Conservation (phyloP, 352 stramenopile species). For the Pythium rishiriense region DNA sequence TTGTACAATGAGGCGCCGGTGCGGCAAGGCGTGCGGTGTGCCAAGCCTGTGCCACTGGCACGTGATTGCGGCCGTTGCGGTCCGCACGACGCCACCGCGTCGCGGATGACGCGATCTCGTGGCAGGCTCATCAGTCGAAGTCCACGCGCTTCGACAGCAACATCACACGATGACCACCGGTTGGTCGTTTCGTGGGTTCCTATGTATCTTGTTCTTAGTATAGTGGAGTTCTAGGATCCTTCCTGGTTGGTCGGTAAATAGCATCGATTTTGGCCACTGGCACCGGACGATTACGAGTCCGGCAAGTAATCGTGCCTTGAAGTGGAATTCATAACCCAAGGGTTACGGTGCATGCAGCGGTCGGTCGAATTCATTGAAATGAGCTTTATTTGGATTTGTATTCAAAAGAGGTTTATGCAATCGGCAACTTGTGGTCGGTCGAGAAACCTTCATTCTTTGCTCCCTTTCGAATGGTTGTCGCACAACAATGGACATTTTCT, state of each 20-base stretch:
- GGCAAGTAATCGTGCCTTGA: not conserved
- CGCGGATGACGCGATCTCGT: conserved; percentile 12
- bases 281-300: conserved; percentile 7
- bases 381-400: not conserved
- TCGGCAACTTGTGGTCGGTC: conserved; percentile 12
- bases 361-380: conserved; percentile 1
- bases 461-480: not conserved
- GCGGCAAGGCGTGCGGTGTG: not conserved
- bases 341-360: not conserved
- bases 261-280: conserved; percentile 3
- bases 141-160: conserved; percentile 6
- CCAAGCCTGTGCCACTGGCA: too few species aligned
- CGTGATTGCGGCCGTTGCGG: conserved; percentile 12
- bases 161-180: not conserved
- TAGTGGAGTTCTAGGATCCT: not conserved
- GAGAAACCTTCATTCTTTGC: conserved; percentile 11
- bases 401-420: conserved; percentile 12
- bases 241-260: conserved; percentile 9
- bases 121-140: conserved; percentile 10
- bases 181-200: conserved; percentile 1
- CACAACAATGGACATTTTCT: not conserved
- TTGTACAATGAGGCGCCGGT: conserved; percentile 9
- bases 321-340: not conserved
- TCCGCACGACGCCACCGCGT: not conserved
- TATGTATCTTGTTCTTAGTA: not conserved